phyloP scores from a whole-genome alignment of 345 rosid species.

The Cardamine resedifolia region DNA sequence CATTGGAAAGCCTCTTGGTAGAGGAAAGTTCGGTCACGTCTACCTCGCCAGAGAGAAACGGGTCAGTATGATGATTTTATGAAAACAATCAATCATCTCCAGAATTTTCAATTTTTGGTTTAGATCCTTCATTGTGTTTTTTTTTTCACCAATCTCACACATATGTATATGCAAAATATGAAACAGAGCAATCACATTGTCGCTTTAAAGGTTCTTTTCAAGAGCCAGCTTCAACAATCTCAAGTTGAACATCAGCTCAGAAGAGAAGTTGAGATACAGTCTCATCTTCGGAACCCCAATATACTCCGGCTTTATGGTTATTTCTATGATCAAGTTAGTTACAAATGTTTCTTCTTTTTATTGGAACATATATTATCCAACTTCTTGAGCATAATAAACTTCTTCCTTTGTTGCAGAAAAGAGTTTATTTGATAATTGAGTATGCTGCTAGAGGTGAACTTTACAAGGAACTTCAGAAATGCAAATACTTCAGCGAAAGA shows the following conservation, averaged over 20 bases:
- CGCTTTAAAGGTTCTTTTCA: slow-evolving; percentile 91
- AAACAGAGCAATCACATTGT: slow-evolving; percentile 91
- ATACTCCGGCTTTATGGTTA: slow-evolving; percentile 91
- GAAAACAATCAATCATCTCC: neutral
- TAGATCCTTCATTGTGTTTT: neutral
- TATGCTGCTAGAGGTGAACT: slow-evolving; percentile 96
- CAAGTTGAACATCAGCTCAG: slow-evolving; percentile 97
- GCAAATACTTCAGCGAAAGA: slow-evolving; percentile 93
- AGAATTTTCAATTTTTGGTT: neutral
- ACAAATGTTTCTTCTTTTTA: neutral
- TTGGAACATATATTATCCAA: neutral
- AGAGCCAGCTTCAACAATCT: slow-evolving; percentile 92
- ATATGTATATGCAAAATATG: neutral
- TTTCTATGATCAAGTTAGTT: slow-evolving; percentile 85
- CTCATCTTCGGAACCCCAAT: slow-evolving; percentile 91
- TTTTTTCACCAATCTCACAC: neutral
- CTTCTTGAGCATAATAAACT: neutral
- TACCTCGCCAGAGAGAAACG: slow-evolving; percentile 90
- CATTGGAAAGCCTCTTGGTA: slow-evolving; percentile 92
- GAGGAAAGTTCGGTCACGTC: slow-evolving; percentile 96
- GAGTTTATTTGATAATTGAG: slow-evolving; percentile 88
- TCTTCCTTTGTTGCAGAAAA: slow-evolving; percentile 58
- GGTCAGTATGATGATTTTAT: slow-evolving; percentile 39
- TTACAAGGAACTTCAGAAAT: slow-evolving; percentile 88
- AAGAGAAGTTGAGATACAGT: slow-evolving; percentile 95